Evolutionary conservation across 139 green algal genomes (phyloP), one percentile per base, ranked within the genome.

Genomic region (Micractinium conductrix): DNA sequence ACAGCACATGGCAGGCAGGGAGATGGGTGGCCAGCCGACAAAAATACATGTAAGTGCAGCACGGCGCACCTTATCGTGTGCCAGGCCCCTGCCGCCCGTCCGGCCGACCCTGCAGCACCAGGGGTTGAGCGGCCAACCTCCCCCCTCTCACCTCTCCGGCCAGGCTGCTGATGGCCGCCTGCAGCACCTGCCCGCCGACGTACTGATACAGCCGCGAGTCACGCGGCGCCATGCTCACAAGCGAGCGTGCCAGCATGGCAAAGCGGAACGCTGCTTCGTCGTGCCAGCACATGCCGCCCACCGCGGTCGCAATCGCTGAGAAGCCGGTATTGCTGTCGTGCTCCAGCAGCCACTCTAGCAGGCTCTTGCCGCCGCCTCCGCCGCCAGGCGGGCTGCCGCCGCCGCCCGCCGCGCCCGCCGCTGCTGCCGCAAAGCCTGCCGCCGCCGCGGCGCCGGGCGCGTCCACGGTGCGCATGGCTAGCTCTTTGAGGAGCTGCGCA

Each of bases 211-310:
- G 75, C 58, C 67, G 50, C 33, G 50, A 35, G 55, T 92, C 80
- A 12, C 55, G 35, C 9, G 48, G 62, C 2, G 88, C 83, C 55
- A 91, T 60, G 26, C 24, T 33, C 28, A 90, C 88, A 9, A 92
- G 53, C 33, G 80, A 75, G 45, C 86, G 85, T 74, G 78, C 88
- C 35, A 90, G 76, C 53, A 75, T 74, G 53, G 81, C 82, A 86
- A 88, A 88, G 50, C 91, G 91, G 79, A 50, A 68, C 0, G 91
- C 91, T 22, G 83, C 68, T 7, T 95, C 87, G 84, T 98, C 95
- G 4, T 91, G 94, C 92, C 93, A 96, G 75, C 81, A 88, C 78
- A 97, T 88, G 19, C 90, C 95, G 8, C 74, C 38, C 8, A 95
- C 88, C 2, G 89, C 93, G 3, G 88, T 90, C 12, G 71, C 79